Conservation (phyloP, 495 filamentous ascomycete genomes). For the Aspergillus carlsbadensis region DNA sequence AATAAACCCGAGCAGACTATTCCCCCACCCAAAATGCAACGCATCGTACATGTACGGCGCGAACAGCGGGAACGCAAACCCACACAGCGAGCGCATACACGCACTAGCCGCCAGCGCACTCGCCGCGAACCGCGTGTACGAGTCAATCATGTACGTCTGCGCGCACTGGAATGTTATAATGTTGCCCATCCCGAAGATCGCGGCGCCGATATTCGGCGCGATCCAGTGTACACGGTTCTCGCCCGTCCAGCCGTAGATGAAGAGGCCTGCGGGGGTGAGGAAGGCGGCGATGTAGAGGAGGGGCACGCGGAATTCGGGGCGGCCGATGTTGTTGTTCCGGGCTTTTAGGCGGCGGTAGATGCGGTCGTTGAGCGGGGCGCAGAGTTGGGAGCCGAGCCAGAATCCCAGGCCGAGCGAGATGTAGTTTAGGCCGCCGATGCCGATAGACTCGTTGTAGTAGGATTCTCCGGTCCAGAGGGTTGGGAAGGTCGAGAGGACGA, state of each 20-base stretch:
- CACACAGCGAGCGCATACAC: slow-evolving; percentile 65
- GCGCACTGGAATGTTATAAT: slow-evolving; percentile 69
- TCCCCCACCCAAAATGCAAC: slow-evolving; percentile 65
- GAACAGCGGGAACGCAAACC: slow-evolving; percentile 78
- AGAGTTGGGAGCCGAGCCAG: slow-evolving; percentile 62
- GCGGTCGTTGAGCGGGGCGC: slow-evolving; percentile 61
- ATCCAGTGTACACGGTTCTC: slow-evolving; percentile 67
- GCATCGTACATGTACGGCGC: slow-evolving; percentile 61
- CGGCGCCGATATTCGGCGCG: slow-evolving; percentile 66
- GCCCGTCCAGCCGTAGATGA: slow-evolving; percentile 73
- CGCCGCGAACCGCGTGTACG: slow-evolving; percentile 72
- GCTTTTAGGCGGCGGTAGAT: slow-evolving; percentile 64
- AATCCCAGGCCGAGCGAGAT: slow-evolving; percentile 71
- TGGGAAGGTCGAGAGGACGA: slow-evolving; percentile 69
- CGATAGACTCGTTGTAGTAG: slow-evolving; percentile 59
- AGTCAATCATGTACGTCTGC: slow-evolving; percentile 75
- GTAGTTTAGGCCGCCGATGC: slow-evolving; percentile 67
- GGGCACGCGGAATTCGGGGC: slow-evolving; percentile 68
- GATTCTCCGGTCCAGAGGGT: slow-evolving; percentile 52
- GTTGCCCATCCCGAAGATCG: slow-evolving; percentile 56
- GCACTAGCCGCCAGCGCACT: slow-evolving; percentile 67
- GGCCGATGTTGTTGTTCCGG: slow-evolving; percentile 54
- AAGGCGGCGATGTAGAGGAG: slow-evolving; percentile 59
- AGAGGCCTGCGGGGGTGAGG: slow-evolving; percentile 61
- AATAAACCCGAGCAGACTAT: slow-evolving; percentile 57